phyloP scores from a whole-genome alignment of 768 basidiomycete species.

The Boletus bicolor region DNA sequence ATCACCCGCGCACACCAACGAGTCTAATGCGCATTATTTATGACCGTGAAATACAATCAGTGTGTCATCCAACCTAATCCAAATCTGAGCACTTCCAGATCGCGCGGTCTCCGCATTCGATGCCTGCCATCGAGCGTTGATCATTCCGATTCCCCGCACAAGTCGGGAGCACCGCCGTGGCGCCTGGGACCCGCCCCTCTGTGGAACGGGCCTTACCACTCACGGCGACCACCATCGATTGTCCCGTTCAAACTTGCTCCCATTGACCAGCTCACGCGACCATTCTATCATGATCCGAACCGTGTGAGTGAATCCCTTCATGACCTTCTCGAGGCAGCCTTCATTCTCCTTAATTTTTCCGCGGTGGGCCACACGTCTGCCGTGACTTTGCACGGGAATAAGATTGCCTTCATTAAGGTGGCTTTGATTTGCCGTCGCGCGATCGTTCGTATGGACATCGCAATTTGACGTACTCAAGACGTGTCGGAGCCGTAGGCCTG shows the following conservation, averaged over 20 bases:
- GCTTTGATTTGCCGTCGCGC: slow-evolving; percentile 19
- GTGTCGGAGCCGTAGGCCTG: slow-evolving; percentile 22
- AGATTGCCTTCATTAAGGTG: slow-evolving; percentile 22
- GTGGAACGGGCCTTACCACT: not conserved
- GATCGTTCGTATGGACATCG: slow-evolving; percentile 9
- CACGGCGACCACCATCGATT: not conserved
- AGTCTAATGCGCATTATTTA: slow-evolving; percentile 8
- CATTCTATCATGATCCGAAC: slow-evolving; percentile 15
- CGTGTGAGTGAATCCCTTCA: slow-evolving; percentile 12
- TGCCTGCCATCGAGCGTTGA: slow-evolving; percentile 4
- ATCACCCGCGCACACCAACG: slow-evolving; percentile 8
- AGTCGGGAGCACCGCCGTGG: slow-evolving; percentile 5
- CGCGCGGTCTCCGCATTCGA: slow-evolving; percentile 23
- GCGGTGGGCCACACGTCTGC: slow-evolving; percentile 5
- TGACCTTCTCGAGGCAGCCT: slow-evolving; percentile 5
- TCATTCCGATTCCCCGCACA: slow-evolving; percentile 22
- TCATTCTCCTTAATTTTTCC: slow-evolving; percentile 5
- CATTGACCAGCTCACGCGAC: not conserved
- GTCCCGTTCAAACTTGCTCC: too few relatives aligned
- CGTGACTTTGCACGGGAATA: slow-evolving; percentile 18
- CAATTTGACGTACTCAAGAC: slow-evolving; percentile 28
- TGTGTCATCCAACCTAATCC: slow-evolving; percentile 21
- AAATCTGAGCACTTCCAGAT: slow-evolving; percentile 23
- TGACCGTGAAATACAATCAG: slow-evolving; percentile 14
- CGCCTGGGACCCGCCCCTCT: not conserved